phyloP scores from a whole-genome alignment of 352 stramenopile species.

The Globisporangium spinosum region DNA sequence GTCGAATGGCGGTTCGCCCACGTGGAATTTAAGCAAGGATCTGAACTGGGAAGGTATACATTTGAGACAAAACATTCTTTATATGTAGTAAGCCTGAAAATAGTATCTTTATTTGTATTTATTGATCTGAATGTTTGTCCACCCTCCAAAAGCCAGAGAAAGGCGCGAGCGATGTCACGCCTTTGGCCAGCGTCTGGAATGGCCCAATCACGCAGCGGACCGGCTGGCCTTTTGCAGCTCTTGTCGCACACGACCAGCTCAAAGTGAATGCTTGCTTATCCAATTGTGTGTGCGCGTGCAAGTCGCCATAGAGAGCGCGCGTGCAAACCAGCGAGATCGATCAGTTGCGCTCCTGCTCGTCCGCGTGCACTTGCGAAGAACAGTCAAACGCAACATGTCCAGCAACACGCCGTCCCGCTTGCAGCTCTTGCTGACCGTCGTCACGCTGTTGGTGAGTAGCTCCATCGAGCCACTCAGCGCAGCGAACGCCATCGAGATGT shows the following conservation, averaged over 20 bases:
- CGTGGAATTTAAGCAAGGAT: too few relatives aligned
- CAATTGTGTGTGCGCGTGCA: neutral
- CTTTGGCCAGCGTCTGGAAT: neutral
- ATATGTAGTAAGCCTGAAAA: neutral
- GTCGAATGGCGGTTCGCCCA: too few relatives aligned
- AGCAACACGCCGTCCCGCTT: neutral
- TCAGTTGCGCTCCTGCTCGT: conserved; percentile 3
- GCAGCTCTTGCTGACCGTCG: neutral
- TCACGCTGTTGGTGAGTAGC: conserved; percentile 2
- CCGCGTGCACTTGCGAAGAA: neutral
- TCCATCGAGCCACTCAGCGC: neutral
- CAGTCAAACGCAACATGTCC: neutral
- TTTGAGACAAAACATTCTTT: neutral
- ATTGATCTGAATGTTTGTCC: neutral
- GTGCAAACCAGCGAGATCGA: neutral
- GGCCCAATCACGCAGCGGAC: neutral
- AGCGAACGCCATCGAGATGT: conserved; percentile 5
- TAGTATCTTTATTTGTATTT: neutral
- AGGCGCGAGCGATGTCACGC: neutral
- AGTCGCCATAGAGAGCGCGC: neutral
- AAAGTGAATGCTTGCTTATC: neutral
- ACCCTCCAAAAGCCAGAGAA: neutral
- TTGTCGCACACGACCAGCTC: neutral
- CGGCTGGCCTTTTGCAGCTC: neutral
- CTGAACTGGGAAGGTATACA: too few relatives aligned